phyloP scores from a whole-genome alignment of 2,329 filamentous ascomycete species.

The Alternaria alternata region DNA sequence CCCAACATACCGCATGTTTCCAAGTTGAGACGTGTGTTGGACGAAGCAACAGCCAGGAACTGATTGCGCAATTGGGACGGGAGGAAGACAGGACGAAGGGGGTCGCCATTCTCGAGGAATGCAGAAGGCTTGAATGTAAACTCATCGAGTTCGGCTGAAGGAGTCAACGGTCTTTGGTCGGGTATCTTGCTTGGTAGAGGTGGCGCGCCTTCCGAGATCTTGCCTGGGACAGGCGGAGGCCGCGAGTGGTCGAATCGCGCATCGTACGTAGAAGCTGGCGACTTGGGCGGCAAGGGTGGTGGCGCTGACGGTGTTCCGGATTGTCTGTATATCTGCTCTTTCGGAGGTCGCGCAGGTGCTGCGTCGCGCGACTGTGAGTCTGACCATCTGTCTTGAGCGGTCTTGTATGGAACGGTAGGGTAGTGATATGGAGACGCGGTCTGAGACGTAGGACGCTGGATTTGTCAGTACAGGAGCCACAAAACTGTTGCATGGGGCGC shows the following conservation, averaged over 20 bases:
- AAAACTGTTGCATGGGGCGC: constrained; percentile 1
- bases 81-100: constrained; percentile 87
- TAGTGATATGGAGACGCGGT: constrained; percentile 52
- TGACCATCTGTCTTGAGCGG: constrained; percentile 46
- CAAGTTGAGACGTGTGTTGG: constrained; percentile 81
- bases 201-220: constrained; percentile 34
- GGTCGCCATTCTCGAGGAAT: constrained; percentile 87
- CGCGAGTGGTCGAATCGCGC: constrained; percentile 19
- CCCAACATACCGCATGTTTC: constrained; percentile 97
- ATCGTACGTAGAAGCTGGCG: constrained; percentile 27
- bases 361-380: constrained; percentile 25
- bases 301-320: constrained; percentile 34
- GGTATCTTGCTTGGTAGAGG: constrained; percentile 47
- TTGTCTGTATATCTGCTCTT: constrained; percentile 38
- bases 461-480: constrained; percentile 18
- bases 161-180: constrained; percentile 40
- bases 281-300: constrained; percentile 42
- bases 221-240: constrained; percentile 42
- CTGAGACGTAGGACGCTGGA: constrained; percentile 39
- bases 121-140: constrained; percentile 85
- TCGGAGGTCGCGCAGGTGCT: constrained; percentile 52
- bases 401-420: constrained; percentile 54
- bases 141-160: constrained; percentile 61
- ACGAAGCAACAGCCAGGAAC: constrained; percentile 76
- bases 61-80: constrained; percentile 75